These are phyloP conservation scores for Ceratocystis variospora DNA, from an alignment of 2,329 filamentous ascomycete genomes.

Conservation along the genomic window DNA sequence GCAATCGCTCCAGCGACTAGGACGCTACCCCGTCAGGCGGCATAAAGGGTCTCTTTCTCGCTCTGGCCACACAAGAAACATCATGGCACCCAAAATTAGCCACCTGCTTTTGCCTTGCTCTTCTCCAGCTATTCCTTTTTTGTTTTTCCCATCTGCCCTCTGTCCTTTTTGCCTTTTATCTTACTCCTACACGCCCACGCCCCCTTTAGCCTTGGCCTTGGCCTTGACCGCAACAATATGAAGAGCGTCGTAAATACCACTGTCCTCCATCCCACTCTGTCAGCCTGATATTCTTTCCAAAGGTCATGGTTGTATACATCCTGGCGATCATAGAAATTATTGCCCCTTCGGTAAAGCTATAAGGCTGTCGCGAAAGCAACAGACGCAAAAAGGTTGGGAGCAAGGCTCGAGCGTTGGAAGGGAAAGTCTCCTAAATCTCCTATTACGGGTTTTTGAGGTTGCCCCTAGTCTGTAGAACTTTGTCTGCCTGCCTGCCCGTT, in stretches of 20 bases:
- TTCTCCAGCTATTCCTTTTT: background rate
- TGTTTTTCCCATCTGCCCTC: too few relatives aligned
- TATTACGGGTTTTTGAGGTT: background rate
- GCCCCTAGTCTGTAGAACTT: background rate
- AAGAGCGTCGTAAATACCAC: background rate
- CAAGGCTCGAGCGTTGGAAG: background rate
- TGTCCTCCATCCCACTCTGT: background rate
- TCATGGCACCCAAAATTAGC: background rate
- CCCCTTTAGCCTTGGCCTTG: background rate
- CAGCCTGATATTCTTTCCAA: background rate
- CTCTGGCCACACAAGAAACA: background rate
- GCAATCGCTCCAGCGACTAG: background rate
- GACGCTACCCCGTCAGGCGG: background rate
- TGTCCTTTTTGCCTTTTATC: background rate
- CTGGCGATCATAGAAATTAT: background rate
- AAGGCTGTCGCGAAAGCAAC: conserved; percentile 5
- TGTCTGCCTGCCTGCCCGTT: background rate
- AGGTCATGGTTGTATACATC: background rate
- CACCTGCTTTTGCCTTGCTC: background rate
- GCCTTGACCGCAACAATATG: background rate
- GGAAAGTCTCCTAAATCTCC: conserved; percentile 1
- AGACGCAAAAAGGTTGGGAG: conserved; percentile 1
- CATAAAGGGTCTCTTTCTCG: background rate
- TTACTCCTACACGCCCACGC: background rate
- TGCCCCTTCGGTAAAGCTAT: conserved; percentile 1